Base-by-base conservation (phyloP, 768 basidiomycete genomes). In the Tulasnella sp. region DNA sequence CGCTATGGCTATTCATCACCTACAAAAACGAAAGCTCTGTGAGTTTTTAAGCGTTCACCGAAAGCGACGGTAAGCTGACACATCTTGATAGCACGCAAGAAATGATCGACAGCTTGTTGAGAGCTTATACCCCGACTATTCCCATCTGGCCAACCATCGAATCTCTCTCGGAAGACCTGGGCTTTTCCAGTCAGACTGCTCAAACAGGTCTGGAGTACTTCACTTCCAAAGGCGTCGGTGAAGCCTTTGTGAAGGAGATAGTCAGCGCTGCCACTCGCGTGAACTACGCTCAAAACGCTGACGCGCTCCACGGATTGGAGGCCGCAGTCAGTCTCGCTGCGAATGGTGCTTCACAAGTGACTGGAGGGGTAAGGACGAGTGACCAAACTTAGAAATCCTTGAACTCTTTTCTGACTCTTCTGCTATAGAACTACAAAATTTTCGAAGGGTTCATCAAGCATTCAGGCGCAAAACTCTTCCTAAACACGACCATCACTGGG, bases 231-330 rank as follows among this genome's bases (percentile, higher is more conserved):
- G 87, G 86, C 26, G 83, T 95, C 41, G 81, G 85, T 36, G 77
- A 82, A 44, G 81, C 81, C 63, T 96, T 88, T 80, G 82, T 86
- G 5, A 81, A 81, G 34, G 95, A 98, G 80, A 80, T 95, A 62
- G 83, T 94, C 37, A 92, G 93, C 69, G 90, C 87, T 3, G 87
- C 89, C 1, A 91, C 91, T 8, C 84, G 93, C 42, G 91, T 92
- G 44, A 95, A 94, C 78, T 94, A 94, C 76, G 90, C 89, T 66
- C 89, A 90, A 82, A 89, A 94, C 76, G 83, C 87, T 14, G 84
- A 86, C 75, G 76, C 81, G 29, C 89, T 98, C 1, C 92, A 96
- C 77, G 92, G 87, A 0, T 80, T 98, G 35, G 92, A 86, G 71
- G 92, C 89, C 6, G 79, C 86, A 14, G 84, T 83, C 67, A 89